Evolutionary conservation across 1,284 basidiomycete species (phyloP), one percentile per base, ranked within the genome.

Genomic region (Apiotrichum veenhuisii): DNA sequence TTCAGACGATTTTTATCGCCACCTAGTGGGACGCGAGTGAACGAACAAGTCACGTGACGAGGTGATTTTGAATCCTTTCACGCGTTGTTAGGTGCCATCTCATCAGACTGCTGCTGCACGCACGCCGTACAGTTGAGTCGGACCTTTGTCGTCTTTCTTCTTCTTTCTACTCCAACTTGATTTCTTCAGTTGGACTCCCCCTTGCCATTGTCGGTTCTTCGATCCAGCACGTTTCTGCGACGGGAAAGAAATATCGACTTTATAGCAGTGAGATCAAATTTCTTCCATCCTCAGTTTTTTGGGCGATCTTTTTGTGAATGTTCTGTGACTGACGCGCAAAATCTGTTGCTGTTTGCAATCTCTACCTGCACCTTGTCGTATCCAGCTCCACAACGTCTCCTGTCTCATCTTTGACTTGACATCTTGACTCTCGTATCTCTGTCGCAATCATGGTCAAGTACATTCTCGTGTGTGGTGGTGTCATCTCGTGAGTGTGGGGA

Each of bases 401-500:
- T 22, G 10, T 37, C n/a, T 11, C 34, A 36, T 14, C 37, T 18
- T 5, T 38, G 17, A 5, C 37, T 37, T 45, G 30, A 23, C 17
- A 36, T 44, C 22, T 25, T 20, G 23, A 26, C 25, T 10, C n/a
- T 26, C 7, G 18, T 5, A 12, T 44, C 50, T 34, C 17, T n/a
- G 34, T 37, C 18, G 17, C 20, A 25, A 54, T n/a, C 34, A 72
- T 78, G 77, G 70, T 73, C 61, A 94, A 94, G 80, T 95, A 89
- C 78, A 95, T 95, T 70, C 70, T 94, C 58, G 89, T 95, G 20
- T 89, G 88, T 55, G 91, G 91, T 63, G 91, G 91, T 77, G 91
- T 95, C 57, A 88, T 95, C 71, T 78, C 76, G 73, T 77, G 55
- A 64, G 75, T 67, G 18, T 10, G 3, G 10, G 18, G 14, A 17